Percentiles rank a stretch among this genome's conserved stretches.
Conservation (phyloP, 2,329 filamentous ascomycete species). For the Aspergillus tamarii region DNA sequence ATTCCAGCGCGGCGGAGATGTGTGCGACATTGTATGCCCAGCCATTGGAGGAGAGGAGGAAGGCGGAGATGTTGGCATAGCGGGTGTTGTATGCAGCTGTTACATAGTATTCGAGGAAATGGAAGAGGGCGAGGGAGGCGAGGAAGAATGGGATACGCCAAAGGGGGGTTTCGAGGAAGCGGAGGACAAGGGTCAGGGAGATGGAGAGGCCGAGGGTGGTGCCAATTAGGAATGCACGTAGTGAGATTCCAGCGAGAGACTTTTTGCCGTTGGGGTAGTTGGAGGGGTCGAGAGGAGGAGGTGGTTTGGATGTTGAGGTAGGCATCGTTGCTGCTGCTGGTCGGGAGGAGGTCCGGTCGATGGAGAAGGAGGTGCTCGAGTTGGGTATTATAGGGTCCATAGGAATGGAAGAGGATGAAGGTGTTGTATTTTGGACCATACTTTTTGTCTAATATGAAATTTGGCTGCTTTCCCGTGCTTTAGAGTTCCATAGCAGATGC, state of each 20-base stretch:
- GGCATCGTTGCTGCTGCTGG: conserved; percentile 14
- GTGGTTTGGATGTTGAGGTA: conserved; percentile 10
- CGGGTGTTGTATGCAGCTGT: conserved; percentile 83
- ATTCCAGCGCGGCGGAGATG: conserved; percentile 72
- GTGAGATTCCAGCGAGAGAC: conserved; percentile 49
- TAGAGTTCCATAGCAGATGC: not conserved
- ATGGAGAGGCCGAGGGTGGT: conserved; percentile 41
- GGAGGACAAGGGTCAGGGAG: conserved; percentile 33
- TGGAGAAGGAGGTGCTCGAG: not conserved
- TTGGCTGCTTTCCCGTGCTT: not conserved
- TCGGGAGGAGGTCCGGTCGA: conserved; percentile 17
- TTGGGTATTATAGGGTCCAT: not conserved
- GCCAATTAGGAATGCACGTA: conserved; percentile 50
- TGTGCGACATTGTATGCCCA: conserved; percentile 83
- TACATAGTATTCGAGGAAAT: conserved; percentile 95
- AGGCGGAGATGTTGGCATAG: conserved; percentile 72
- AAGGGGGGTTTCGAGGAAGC: conserved; percentile 38
- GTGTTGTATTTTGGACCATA: not conserved
- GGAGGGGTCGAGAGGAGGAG: conserved; percentile 29
- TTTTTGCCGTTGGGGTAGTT: conserved; percentile 44
- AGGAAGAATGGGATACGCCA: conserved; percentile 63
- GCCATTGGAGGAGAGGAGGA: conserved; percentile 84
- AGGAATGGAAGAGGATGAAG: not conserved
- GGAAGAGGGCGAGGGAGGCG: conserved; percentile 72
- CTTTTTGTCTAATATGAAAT: too few relatives aligned